Percentiles rank a stretch among this genome's conserved stretches.
phyloP scores from a whole-genome alignment of 352 stramenopile genomes.

The Achlya hypogyna region DNA sequence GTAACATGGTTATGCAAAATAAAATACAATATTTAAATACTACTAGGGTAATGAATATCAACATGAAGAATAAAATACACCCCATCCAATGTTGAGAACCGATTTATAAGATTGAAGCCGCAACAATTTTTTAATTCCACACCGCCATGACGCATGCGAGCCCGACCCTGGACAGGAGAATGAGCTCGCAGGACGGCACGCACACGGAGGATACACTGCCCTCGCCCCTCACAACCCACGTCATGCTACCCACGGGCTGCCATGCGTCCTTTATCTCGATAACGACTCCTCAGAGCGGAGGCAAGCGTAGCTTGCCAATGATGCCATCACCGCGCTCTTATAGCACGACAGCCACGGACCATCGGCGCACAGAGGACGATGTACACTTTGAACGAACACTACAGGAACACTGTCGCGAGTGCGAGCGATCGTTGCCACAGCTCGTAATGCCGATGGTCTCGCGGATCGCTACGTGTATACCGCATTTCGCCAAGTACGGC shows the following conservation, averaged over 20 bases:
- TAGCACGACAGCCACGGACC: neutral
- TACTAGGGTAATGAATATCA: no score
- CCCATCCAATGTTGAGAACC: neutral
- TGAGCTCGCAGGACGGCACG: neutral
- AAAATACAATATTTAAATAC: neutral
- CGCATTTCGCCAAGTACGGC: constrained; percentile 54
- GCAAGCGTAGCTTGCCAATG: neutral
- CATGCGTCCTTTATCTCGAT: constrained; percentile 4
- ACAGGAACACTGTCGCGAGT: neutral
- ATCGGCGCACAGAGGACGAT: constrained; percentile 5
- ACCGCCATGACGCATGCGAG: neutral
- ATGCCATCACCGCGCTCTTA: neutral
- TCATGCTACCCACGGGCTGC: neutral
- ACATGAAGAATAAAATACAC: no score
- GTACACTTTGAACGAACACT: constrained; percentile 1
- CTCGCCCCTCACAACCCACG: neutral
- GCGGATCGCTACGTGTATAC: constrained; percentile 36
- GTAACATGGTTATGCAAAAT: neutral
- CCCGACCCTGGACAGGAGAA: neutral
- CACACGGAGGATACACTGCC: neutral
- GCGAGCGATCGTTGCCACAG: neutral
- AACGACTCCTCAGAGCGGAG: neutral
- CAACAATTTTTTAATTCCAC: no score
- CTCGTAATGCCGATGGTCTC: constrained; percentile 21
- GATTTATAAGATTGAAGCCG: neutral